Conservation (phyloP, 176 grass and related monocot species). For the Sorghum bicolor region Sorghum_bicolor_NCBIv3 NC_012873.2:57175501-57176000, state of each 20-base stretch:
- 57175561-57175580: neutral
- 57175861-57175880: conserved; percentile 30
- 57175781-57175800: neutral
- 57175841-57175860: neutral
- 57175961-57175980: neutral
- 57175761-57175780: conserved; percentile 23
- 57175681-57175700: neutral
- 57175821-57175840: too few relatives aligned
- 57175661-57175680: conserved; percentile 17
- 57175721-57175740: neutral
- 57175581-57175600: neutral
- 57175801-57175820: too few relatives aligned
- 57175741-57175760: neutral
- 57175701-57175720: neutral
- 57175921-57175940: neutral
- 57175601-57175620: neutral
- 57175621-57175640: neutral
- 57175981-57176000: conserved; percentile 2
- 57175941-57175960: conserved; percentile 9
- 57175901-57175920: neutral
- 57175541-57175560: neutral
- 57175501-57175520: neutral
- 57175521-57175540: conserved; percentile 12
- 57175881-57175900: neutral
- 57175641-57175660: neutral